Evolutionary conservation across 371 early-diverging fungal species (phyloP).

Genomic region (Nosema granulosis): DNA sequence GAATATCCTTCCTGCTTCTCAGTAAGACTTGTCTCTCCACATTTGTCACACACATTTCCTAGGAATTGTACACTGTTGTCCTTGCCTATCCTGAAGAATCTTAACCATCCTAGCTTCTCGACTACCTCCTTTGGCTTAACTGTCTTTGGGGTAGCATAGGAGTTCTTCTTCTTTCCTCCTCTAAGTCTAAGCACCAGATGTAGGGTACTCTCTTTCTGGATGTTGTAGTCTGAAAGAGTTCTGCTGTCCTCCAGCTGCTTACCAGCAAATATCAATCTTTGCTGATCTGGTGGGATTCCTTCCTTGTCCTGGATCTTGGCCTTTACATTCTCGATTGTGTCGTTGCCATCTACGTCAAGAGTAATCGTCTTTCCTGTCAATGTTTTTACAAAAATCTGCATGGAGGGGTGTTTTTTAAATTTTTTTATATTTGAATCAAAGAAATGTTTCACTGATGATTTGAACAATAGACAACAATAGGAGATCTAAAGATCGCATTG

Average conservation of each 20-base stretch:
- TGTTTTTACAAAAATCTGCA: slow-evolving; percentile 92
- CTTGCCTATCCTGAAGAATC: slow-evolving; percentile 7
- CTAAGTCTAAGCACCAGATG: slow-evolving; percentile 94
- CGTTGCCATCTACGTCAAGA: slow-evolving; percentile 87
- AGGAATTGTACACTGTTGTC: slow-evolving; percentile 14
- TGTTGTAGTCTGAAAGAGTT: slow-evolving; percentile 71
- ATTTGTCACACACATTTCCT: slow-evolving; percentile 13
- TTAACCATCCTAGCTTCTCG: slow-evolving; percentile 14
- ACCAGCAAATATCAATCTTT: slow-evolving; percentile 97
- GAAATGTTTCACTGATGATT: no score
- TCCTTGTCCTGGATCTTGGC: slow-evolving; percentile 96
- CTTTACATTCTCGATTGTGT: slow-evolving; percentile 90
- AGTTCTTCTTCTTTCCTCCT: slow-evolving; percentile 70
- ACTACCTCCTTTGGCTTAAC: slow-evolving; percentile 9
- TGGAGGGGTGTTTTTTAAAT: slow-evolving; percentile 54
- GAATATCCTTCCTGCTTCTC: not conserved
- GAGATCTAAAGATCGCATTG: no score
- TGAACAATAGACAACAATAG: no score
- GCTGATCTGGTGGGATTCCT: slow-evolving; percentile 98
- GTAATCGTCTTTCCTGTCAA: slow-evolving; percentile 95
- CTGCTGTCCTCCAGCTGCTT: slow-evolving; percentile 88
- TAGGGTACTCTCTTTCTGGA: slow-evolving; percentile 91
- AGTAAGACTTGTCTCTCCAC: slow-evolving; percentile 6
- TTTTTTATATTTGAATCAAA: slow-evolving; percentile 37
- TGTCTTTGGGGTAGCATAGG: slow-evolving; percentile 7